phyloP scores from a whole-genome alignment of 495 filamentous ascomycete species.

The Glutinoglossum americanum region DNA sequence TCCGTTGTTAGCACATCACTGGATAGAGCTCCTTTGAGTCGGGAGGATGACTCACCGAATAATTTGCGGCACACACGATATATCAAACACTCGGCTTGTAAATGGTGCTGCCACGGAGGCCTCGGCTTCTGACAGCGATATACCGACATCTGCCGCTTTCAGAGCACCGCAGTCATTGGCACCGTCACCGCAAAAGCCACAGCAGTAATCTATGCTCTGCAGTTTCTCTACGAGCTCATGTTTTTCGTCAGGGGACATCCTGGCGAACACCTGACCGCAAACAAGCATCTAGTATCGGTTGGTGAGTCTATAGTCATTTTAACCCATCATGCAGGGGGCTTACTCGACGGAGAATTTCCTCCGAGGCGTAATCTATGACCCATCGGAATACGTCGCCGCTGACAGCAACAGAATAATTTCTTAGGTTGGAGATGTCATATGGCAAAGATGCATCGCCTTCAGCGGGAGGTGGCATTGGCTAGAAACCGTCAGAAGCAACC shows the following conservation, averaged over 20 bases:
- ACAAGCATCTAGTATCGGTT: slow-evolving; percentile 48
- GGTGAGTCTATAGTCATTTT: not conserved
- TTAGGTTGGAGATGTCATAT: slow-evolving; percentile 53
- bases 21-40: not conserved
- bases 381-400: slow-evolving; percentile 91
- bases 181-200: slow-evolving; percentile 92
- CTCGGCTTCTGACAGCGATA: slow-evolving; percentile 93
- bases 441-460: slow-evolving; percentile 65
- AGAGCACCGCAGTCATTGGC: slow-evolving; percentile 96
- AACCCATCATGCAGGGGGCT: slow-evolving; percentile 4
- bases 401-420: slow-evolving; percentile 72
- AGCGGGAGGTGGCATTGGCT: slow-evolving; percentile 47
- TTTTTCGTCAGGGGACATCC: slow-evolving; percentile 99
- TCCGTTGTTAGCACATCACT: not conserved
- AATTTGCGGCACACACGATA: slow-evolving; percentile 84
- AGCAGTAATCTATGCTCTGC: slow-evolving; percentile 88
- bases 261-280: slow-evolving; percentile 78
- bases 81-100: slow-evolving; percentile 87
- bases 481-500: not conserved
- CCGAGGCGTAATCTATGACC: slow-evolving; percentile 74
- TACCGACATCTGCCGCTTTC: slow-evolving; percentile 96
- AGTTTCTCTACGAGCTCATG: slow-evolving; percentile 95
- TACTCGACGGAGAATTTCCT: slow-evolving; percentile 50
- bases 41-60: slow-evolving; percentile 34
- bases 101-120: slow-evolving; percentile 96